Conservation (phyloP, 2,329 filamentous ascomycete genomes). For the Fusarium beomiforme region DNA sequence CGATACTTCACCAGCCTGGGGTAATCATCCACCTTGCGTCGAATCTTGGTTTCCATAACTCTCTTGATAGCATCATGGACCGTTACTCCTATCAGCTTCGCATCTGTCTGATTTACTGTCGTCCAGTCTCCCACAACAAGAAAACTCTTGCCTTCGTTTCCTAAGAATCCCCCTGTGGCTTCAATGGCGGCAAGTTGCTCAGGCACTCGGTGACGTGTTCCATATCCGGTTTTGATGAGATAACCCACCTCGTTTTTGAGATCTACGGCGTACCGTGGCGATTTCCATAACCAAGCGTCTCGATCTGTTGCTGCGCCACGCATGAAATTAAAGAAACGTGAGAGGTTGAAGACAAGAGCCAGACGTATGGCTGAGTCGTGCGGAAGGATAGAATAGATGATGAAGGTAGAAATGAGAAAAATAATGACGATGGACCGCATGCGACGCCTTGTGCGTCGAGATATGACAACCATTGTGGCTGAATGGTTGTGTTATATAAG, state of each 20-base stretch:
- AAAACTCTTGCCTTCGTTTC: conserved; percentile 53
- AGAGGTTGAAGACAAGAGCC: conserved; percentile 48
- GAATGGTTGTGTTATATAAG: not conserved
- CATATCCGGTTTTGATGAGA: conserved; percentile 66
- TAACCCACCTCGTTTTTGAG: conserved; percentile 59
- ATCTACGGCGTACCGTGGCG: conserved; percentile 55
- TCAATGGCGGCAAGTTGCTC: conserved; percentile 58
- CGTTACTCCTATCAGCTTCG: conserved; percentile 44
- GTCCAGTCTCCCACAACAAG: conserved; percentile 64
- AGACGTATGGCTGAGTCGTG: conserved; percentile 48
- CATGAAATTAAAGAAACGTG: conserved; percentile 47
- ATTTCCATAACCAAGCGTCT: conserved; percentile 54
- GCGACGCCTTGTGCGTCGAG: conserved; percentile 45
- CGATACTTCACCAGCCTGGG: conserved; percentile 55
- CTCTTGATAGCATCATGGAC: conserved; percentile 56
- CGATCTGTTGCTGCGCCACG: conserved; percentile 42
- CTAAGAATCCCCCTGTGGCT: conserved; percentile 46
- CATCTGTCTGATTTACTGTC: conserved; percentile 47
- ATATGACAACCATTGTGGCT: conserved; percentile 31
- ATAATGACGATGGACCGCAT: conserved; percentile 37
- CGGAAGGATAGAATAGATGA: conserved; percentile 46
- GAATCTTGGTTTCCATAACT: conserved; percentile 47
- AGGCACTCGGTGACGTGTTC: conserved; percentile 59
- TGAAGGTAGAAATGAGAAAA: conserved; percentile 38
- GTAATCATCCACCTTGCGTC: conserved; percentile 41